phyloP scores from a whole-genome alignment of 345 rosid genomes.

The Acer yangbiense region DNA sequence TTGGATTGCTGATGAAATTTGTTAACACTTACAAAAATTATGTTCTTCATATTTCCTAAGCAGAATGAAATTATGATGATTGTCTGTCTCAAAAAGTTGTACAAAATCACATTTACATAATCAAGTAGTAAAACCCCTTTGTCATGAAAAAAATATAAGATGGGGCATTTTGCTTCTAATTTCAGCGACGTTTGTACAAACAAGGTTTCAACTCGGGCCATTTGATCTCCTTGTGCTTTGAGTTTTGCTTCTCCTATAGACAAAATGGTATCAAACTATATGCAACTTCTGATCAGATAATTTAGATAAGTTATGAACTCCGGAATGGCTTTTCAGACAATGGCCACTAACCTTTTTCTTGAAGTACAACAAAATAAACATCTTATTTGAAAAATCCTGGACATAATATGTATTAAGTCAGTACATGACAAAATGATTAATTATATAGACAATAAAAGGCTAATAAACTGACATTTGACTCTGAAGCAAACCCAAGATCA shows the following conservation, averaged over 20 bases:
- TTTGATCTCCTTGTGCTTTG: constrained; percentile 50
- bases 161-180: neutral
- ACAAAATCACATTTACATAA: neutral
- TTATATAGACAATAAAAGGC: neutral
- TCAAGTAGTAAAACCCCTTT: neutral
- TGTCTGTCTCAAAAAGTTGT: neutral
- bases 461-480: constrained; percentile 45
- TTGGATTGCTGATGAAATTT: neutral
- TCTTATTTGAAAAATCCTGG: constrained; percentile 90
- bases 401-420: constrained; percentile 14
- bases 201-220: constrained; percentile 97
- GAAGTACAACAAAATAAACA: constrained; percentile 79
- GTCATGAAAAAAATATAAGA: neutral
- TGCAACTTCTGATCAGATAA: neutral
- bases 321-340: neutral
- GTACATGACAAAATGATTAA: neutral
- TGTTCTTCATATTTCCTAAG: neutral
- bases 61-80: neutral
- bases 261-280: constrained; percentile 6
- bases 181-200: constrained; percentile 84
- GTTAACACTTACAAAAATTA: neutral
- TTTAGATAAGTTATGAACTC: neutral
- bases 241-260: constrained; percentile 55
- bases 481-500: constrained; percentile 70
- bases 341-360: constrained; percentile 66